phyloP scores from a whole-genome alignment of 306 rosid genomes.

The Inga oerstediana region DNA sequence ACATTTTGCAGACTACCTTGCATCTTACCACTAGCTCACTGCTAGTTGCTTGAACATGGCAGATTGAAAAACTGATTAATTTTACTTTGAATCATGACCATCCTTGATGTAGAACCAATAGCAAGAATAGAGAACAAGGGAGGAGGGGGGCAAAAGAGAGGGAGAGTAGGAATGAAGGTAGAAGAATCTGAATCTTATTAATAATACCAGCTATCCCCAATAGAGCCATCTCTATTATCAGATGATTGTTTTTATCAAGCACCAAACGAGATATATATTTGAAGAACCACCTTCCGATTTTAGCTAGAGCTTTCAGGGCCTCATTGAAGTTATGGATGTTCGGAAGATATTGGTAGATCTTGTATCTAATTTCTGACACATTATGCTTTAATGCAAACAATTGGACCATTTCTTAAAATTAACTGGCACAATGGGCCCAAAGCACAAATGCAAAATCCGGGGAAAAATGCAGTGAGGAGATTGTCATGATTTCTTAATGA shows the following conservation, averaged over 20 bases:
- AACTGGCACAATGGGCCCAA: background rate
- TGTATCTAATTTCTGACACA: background rate
- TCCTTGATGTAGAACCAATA: background rate
- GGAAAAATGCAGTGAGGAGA: conserved; percentile 7
- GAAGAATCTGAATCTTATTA: background rate
- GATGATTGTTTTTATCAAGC: background rate
- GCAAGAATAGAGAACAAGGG: background rate
- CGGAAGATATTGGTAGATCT: conserved; percentile 23
- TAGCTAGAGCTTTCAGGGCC: conserved; percentile 8
- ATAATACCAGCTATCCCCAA: background rate
- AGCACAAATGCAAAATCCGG: conserved; percentile 4
- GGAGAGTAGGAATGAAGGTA: background rate
- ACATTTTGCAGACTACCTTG: background rate
- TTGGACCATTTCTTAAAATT: background rate
- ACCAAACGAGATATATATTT: conserved; percentile 16
- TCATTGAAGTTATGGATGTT: conserved; percentile 7
- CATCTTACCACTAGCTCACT: background rate
- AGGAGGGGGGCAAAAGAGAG: background rate
- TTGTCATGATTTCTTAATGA: conserved; percentile 15
- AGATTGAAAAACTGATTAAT: background rate
- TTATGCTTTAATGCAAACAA: conserved; percentile 2
- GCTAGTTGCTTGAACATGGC: background rate
- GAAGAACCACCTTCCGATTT: background rate
- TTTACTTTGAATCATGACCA: background rate
- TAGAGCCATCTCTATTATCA: background rate